Conservation (phyloP, 306 rosid genomes). For the Delonix regia region DNA sequence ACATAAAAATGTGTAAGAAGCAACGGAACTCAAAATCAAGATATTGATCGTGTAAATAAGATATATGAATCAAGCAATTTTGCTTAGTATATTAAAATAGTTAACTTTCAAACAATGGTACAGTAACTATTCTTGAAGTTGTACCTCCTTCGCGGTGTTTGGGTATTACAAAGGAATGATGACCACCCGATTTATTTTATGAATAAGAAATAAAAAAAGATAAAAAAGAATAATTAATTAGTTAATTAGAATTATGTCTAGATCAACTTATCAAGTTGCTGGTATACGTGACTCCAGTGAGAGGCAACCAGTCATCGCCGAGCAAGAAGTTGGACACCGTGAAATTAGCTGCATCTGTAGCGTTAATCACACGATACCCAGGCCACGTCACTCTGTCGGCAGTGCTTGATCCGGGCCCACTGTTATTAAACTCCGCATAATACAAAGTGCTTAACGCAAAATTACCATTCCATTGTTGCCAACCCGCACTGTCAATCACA, state of each 20-base stretch:
- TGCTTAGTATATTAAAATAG: not conserved
- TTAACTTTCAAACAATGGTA: not conserved
- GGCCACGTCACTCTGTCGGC: conserved; percentile 65
- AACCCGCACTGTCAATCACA: conserved; percentile 57
- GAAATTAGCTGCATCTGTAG: conserved; percentile 70
- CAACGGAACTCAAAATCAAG: not conserved
- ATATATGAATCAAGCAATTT: not conserved
- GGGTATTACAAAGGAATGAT: not conserved
- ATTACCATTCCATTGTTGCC: conserved; percentile 82
- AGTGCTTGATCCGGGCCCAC: conserved; percentile 68
- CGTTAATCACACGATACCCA: conserved; percentile 68
- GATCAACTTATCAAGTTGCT: conserved; percentile 38
- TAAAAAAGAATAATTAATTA: conserved; percentile 14
- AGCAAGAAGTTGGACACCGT: conserved; percentile 68
- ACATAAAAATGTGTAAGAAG: not conserved
- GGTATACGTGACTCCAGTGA: conserved; percentile 68
- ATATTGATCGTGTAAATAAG: too few relatives aligned
- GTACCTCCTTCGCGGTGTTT: not conserved
- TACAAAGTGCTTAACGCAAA: conserved; percentile 75
- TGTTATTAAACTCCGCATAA: conserved; percentile 76
- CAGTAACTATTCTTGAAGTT: not conserved
- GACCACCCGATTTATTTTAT: not conserved
- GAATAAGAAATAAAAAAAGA: not conserved
- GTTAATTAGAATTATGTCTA: not conserved
- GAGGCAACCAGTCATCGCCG: conserved; percentile 79